Base-by-base conservation (phyloP, 2,329 filamentous ascomycete species). In the Verticillium klebahnii region DNA sequence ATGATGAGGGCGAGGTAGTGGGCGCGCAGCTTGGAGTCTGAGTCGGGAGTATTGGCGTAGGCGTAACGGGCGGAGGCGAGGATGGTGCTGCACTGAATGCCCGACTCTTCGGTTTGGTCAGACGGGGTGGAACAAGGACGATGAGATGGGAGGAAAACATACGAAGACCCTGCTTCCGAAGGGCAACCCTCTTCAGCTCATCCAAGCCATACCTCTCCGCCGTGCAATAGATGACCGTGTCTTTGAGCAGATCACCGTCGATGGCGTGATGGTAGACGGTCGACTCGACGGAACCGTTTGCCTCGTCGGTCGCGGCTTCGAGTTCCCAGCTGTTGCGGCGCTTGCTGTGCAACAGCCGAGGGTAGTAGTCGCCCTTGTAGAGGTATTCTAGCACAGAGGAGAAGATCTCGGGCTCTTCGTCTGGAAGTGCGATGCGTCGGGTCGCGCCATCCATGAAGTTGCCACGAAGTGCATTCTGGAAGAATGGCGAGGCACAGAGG, bases 1-100 rank as follows among this genome's bases (percentile, higher is more conserved):
- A 97, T 96, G 76, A 97, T 96, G 71, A 97, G 86, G 19, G 93
- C 92, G 40, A 97, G 87, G 69, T 96, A 97, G 76, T 97, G 93
- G 29, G 92, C 92, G 63, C 93, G 85, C 60, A 97, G 83, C 76
- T 93, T 93, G n/a, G 91, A 94, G 79, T 97, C 93, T 25, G 83
- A 91, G 72, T 96, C 92, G 3, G 93, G 92, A 0, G 93, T 97
- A 76, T 96, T 87, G 69, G 87, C 87, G 73, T 97, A 97, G 23
- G 93, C 93, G 70, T 91, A 97, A 59, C 93, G 87, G n/a, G 93
- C 93, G 56, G 91, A 95, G 1, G 90, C 82, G 25, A 97, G 80
- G 70, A 97, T 96, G 63, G 91, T 96, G 77, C 86, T 89, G 77
- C 90, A 92, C 69, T 92, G 89, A 60, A 96, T 91, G 59, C 91